These are phyloP conservation scores for Cenococcum geophilum DNA, from an alignment of 495 filamentous ascomycete genomes.

Conservation along the genomic window DNA sequence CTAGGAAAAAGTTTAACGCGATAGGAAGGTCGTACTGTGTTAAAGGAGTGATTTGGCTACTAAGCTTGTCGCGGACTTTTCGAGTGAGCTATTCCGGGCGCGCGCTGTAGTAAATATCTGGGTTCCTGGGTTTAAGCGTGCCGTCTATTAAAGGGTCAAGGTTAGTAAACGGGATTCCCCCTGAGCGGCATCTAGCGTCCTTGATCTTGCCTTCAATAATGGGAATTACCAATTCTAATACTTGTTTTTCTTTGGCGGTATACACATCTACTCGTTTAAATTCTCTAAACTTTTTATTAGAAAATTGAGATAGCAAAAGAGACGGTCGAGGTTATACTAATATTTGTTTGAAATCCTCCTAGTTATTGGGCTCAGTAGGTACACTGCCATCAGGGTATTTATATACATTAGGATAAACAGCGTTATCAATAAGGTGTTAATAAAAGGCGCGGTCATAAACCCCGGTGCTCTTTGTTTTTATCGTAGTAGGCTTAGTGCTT, in stretches of 20 bases:
- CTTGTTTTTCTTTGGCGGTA: slow-evolving; percentile 35
- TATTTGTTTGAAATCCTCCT: slow-evolving; percentile 24
- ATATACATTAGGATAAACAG: slow-evolving; percentile 25
- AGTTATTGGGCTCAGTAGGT: slow-evolving; percentile 23
- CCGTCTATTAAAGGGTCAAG: slow-evolving; percentile 36
- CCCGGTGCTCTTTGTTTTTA: slow-evolving; percentile 22
- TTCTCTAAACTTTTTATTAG: slow-evolving; percentile 27
- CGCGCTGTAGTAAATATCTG: slow-evolving; percentile 42
- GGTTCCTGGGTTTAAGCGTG: slow-evolving; percentile 32
- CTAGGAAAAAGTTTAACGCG: slow-evolving; percentile 42
- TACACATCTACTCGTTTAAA: slow-evolving; percentile 33
- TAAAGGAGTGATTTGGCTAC: slow-evolving; percentile 38
- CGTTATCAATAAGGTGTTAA: slow-evolving; percentile 27
- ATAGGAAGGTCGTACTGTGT: slow-evolving; percentile 35
- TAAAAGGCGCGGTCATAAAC: slow-evolving; percentile 27
- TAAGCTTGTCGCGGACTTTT: slow-evolving; percentile 29
- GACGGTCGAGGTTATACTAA: slow-evolving; percentile 35
- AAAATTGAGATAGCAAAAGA: slow-evolving; percentile 40
- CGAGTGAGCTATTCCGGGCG: slow-evolving; percentile 20
- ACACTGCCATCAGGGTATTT: slow-evolving; percentile 21
- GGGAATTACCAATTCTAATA: slow-evolving; percentile 36
- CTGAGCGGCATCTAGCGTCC: slow-evolving; percentile 18
- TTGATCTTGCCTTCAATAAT: slow-evolving; percentile 33
- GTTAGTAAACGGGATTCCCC: slow-evolving; percentile 36
- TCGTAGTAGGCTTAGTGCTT: slow-evolving; percentile 19